Percentiles rank a stretch among this genome's conserved stretches.
phyloP scores from a whole-genome alignment of 1,139 yeast genomes.

The Geotrichum carabidarum region DNA sequence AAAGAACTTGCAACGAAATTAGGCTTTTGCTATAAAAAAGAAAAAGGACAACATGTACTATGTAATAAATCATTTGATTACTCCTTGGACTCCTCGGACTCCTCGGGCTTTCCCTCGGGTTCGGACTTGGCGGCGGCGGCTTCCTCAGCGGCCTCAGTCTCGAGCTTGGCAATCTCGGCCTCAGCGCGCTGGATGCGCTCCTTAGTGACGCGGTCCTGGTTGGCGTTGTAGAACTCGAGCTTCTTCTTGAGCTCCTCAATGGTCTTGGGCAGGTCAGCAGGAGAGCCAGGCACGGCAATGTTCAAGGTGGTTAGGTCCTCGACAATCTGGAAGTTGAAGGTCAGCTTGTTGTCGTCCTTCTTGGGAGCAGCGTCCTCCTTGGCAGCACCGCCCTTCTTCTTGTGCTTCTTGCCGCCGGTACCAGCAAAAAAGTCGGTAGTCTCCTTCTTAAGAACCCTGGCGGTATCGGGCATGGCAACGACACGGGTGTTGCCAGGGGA shows the following conservation, averaged over 20 bases:
- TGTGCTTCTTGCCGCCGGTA: conserved; percentile 50
- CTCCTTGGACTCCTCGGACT: conserved; percentile 10
- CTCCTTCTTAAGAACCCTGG: conserved; percentile 58
- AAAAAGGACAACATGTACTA: neutral
- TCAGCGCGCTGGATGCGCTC: conserved; percentile 70
- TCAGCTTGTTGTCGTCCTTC: conserved; percentile 44
- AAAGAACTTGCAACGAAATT: too few species aligned
- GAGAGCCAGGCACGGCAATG: conserved; percentile 72
- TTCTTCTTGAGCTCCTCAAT: conserved; percentile 68
- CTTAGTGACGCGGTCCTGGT: conserved; percentile 79
- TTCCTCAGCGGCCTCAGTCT: conserved; percentile 23
- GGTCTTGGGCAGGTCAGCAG: conserved; percentile 66
- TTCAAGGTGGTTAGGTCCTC: conserved; percentile 72
- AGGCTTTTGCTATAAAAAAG: too few species aligned
- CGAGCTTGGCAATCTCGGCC: conserved; percentile 63
- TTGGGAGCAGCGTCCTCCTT: conserved; percentile 42
- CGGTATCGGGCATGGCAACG: conserved; percentile 55
- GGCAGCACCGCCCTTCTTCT: conserved; percentile 38
- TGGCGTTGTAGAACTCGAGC: conserved; percentile 60
- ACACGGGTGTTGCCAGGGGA: conserved; percentile 39
- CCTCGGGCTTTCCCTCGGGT: conserved; percentile 8
- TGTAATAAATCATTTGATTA: neutral
- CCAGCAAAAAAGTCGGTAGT: conserved; percentile 52
- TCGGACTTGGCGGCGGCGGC: conserved; percentile 15
- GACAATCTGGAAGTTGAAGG: conserved; percentile 76